A percentile compares a stretch with the other conserved stretches of the same genome.
These are phyloP conservation scores for Prosopis cineraria DNA, from an alignment of 306 rosid genomes.

Conservation along the genomic window DNA sequence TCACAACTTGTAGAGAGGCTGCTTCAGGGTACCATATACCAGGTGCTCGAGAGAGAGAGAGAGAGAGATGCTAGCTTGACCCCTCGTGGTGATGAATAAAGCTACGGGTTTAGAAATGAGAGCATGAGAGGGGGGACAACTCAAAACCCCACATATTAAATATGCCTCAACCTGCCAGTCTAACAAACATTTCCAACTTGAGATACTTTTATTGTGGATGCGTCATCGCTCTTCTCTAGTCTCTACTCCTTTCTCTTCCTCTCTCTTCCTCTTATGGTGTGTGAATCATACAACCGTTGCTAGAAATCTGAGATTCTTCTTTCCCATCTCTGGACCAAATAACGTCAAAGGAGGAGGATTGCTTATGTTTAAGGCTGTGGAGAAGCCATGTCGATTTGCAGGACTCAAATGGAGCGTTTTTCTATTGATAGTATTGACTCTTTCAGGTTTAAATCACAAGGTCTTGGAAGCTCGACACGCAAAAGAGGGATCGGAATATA, in stretches of 20 bases:
- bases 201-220: slow-evolving; percentile 5
- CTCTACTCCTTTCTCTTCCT: background rate
- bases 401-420: slow-evolving; percentile 42
- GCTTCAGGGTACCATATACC: too few relatives aligned
- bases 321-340: slow-evolving; percentile 27
- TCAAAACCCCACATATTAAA: slow-evolving; percentile 19
- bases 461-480: slow-evolving; percentile 48
- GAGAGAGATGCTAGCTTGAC: too few relatives aligned
- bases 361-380: background rate
- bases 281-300: slow-evolving; percentile 1
- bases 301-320: background rate
- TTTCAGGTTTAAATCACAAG: slow-evolving; percentile 40
- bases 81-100: background rate
- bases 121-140: background rate
- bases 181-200: slow-evolving; percentile 9
- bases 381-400: slow-evolving; percentile 49
- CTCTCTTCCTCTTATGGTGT: slow-evolving; percentile 10
- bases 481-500: slow-evolving; percentile 37
- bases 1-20: too few relatives aligned
- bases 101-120: background rate
- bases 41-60: too few relatives aligned
- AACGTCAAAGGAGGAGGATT: slow-evolving; percentile 11
- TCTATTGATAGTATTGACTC: slow-evolving; percentile 44
- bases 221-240: background rate
- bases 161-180: background rate